These are phyloP conservation scores for Sclerotinia minor DNA, from an alignment of 2,329 filamentous ascomycete species.

Conservation along the genomic window DNA sequence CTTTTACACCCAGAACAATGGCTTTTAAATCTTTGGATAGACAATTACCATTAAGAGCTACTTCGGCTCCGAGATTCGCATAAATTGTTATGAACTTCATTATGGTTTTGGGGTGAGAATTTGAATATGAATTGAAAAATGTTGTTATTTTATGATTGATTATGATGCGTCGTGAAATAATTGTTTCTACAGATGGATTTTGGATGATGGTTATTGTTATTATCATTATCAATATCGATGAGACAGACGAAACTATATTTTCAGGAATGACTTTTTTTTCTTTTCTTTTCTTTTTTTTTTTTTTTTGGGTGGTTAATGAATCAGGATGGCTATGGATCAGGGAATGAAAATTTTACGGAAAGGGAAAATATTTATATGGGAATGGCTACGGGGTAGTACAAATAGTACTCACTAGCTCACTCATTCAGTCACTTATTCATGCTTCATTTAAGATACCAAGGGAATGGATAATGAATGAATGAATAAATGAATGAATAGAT, in stretches of 20 bases:
- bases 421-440: too few species aligned
- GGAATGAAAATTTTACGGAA: too few species aligned
- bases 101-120: background rate
- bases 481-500: too few species aligned
- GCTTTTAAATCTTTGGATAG: conserved; percentile 66
- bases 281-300: background rate
- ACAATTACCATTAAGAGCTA: conserved; percentile 52
- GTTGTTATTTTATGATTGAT: background rate
- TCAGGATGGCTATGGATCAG: background rate
- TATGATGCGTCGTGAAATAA: background rate
- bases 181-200: background rate
- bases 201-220: too few species aligned
- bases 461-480: background rate
- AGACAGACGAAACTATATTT: background rate
- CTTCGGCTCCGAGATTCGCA: conserved; percentile 20
- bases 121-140: conserved; percentile 2
- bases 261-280: background rate
- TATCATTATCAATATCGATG: background rate
- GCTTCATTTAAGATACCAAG: conserved; percentile 1
- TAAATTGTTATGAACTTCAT: background rate
- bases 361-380: background rate
- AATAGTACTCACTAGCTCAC: background rate
- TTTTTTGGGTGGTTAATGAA: too few species aligned
- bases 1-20: conserved; percentile 65
- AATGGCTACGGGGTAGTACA: background rate